Evolutionary conservation across 1,139 yeast genomes (phyloP).

Genomic region (Taphrina deformans): DNA sequence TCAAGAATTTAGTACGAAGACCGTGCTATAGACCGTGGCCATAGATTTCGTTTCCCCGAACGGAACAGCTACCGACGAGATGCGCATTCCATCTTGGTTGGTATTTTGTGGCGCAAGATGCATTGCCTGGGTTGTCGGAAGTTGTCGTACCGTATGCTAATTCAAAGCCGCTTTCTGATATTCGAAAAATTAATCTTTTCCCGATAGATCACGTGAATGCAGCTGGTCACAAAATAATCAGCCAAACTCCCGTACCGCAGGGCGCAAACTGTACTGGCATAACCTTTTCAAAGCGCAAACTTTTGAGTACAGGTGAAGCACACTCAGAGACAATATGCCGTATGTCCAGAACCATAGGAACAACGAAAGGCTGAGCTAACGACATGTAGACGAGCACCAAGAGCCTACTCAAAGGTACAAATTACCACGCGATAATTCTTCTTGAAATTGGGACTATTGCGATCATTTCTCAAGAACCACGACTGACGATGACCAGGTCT

Average conservation of each 20-base stretch:
- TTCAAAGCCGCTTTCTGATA: no score
- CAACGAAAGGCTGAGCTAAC: not conserved
- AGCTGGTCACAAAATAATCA: constrained; percentile 19
- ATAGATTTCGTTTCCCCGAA: no score
- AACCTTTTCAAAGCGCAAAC: constrained; percentile 7
- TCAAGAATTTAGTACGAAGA: no score
- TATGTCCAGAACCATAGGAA: no score
- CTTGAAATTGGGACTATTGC: not conserved
- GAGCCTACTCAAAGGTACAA: constrained; percentile 33
- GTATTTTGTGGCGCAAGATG: not conserved
- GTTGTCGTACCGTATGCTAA: no score
- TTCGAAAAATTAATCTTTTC: not conserved
- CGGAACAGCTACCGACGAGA: no score
- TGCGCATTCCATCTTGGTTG: not conserved
- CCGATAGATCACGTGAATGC: constrained; percentile 4
- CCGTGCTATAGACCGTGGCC: no score
- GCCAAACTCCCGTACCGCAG: not conserved
- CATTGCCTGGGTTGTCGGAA: no score
- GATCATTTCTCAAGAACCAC: not conserved
- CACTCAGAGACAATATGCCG: constrained; percentile 18
- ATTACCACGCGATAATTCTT: not conserved
- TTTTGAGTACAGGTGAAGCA: not conserved
- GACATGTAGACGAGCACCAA: constrained; percentile 19
- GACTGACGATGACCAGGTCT: constrained; percentile 12
- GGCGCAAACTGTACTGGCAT: not conserved